Evolutionary conservation across 73 alveolate genomes (phyloP), one percentile per base, ranked within the genome.

Genomic region (Urostyla sp.): DNA sequence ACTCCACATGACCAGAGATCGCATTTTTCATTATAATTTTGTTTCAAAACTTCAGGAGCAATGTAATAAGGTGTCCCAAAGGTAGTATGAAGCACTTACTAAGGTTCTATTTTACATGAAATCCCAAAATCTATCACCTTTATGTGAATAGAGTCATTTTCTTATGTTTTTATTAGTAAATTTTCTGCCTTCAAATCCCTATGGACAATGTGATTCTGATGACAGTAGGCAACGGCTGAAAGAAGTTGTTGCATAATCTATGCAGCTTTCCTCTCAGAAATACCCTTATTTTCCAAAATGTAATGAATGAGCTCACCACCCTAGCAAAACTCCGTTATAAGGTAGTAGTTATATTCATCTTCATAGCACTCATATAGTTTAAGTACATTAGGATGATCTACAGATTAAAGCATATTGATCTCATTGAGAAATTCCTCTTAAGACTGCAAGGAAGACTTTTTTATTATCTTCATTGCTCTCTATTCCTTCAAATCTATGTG

Each of bases 381-480:
- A 16, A 88, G 80, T 18, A 88, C 87, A 45, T 81, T 80, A 0
- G 95, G 95, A 43, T 88, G 92, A 50, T 88, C 95, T 3, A 88
- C 20, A 6, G 63, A 23, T 53, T 82, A 18, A 6, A 88, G 85
- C 60, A 83, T 82, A 24, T 23, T 18, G 13, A 72, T 67, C 74
- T 88, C 95, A 40, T 40, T 67, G 67, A 69, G 20, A 31, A 69
- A 69, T 27, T 69, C 83, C 4, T 49, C 4, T n/a, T 69, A 67
- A 69, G 72, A 46, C 20, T 45, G 31, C 6, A 69, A 34, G 27
- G 66, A 20, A 20, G 59, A 18, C 18, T 76, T 75, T 32, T 85
- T 73, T 37, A 85, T 58, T 26, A 53, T 63, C 43, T 87, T 87
- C 28, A 87, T 35, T 1, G 94, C 94, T 37, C 85, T 69, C 28